phyloP scores from a whole-genome alignment of 1,284 basidiomycete species.

The Sporisorium scitamineum region DNA sequence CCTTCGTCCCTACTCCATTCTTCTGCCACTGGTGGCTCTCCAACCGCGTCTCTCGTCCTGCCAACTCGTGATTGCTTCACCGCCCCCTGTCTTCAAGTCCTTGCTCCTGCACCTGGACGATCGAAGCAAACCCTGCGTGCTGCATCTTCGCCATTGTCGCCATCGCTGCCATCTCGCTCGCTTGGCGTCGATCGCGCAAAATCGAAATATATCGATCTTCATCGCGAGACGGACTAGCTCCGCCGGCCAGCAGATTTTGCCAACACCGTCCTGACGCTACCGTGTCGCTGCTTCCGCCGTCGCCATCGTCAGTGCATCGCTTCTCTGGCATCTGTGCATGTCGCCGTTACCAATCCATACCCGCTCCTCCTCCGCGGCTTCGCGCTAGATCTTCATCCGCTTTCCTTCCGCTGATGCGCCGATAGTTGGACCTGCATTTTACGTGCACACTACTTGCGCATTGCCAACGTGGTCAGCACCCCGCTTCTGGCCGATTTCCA shows the following conservation, averaged over 20 bases:
- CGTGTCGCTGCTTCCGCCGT: not conserved
- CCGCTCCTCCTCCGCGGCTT: not conserved
- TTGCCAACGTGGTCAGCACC: not conserved
- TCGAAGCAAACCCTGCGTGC: not conserved
- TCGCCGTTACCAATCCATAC: not conserved
- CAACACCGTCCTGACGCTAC: not conserved
- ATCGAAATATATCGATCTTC: not conserved
- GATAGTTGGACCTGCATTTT: not conserved
- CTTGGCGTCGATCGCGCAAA: conserved; percentile 2
- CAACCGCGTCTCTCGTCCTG: not conserved
- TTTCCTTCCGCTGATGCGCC: conserved; percentile 1
- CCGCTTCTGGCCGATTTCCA: not conserved
- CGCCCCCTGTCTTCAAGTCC: not conserved
- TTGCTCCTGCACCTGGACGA: not conserved
- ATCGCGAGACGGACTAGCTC: not conserved
- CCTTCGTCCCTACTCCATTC: not conserved
- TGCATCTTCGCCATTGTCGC: not conserved
- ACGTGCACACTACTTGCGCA: not conserved
- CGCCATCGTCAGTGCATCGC: not conserved
- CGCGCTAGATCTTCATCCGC: not conserved
- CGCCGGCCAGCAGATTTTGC: not conserved
- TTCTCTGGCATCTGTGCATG: conserved; percentile 5
- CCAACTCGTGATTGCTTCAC: not conserved
- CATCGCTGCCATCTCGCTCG: not conserved
- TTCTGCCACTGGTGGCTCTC: conserved; percentile 1